Conservation (phyloP, 2,329 filamentous ascomycete genomes). For the Arthroderma sp. region DNA sequence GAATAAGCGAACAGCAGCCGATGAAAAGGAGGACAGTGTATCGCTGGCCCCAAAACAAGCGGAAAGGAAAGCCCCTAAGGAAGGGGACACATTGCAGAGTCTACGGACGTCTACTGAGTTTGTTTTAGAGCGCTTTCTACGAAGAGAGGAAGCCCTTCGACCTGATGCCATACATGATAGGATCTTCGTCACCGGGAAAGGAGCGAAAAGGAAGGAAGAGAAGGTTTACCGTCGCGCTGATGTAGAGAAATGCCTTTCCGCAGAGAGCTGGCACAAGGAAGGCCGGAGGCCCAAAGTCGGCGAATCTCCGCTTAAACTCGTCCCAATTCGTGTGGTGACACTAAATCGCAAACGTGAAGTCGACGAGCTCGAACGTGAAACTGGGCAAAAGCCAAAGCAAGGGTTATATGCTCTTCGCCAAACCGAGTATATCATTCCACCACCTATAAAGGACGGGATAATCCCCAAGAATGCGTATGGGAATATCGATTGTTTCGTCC, state of each 20-base stretch:
- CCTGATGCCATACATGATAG: slow-evolving; percentile 56
- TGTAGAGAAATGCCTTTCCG: slow-evolving; percentile 72
- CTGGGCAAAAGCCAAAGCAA: slow-evolving; percentile 72
- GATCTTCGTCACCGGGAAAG: slow-evolving; percentile 63
- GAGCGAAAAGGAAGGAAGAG: slow-evolving; percentile 58
- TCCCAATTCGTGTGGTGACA: slow-evolving; percentile 84
- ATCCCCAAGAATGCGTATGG: slow-evolving; percentile 93
- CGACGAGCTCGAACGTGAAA: slow-evolving; percentile 66
- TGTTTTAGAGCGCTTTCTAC: slow-evolving; percentile 71
- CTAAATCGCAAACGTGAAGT: slow-evolving; percentile 77
- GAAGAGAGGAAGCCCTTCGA: slow-evolving; percentile 77
- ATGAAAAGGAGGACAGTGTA: slow-evolving; percentile 64
- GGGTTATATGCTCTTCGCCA: slow-evolving; percentile 73
- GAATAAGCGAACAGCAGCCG: slow-evolving; percentile 49
- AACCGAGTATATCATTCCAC: slow-evolving; percentile 90
- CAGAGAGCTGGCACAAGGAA: slow-evolving; percentile 97
- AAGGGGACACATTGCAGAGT: slow-evolving; percentile 71
- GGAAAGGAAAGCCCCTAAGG: slow-evolving; percentile 60
- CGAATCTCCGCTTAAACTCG: slow-evolving; percentile 65
- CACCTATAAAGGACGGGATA: slow-evolving; percentile 66
- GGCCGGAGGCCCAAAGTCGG: slow-evolving; percentile 62
- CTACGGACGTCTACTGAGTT: slow-evolving; percentile 80
- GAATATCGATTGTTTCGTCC: slow-evolving; percentile 91
- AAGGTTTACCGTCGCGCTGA: slow-evolving; percentile 70
- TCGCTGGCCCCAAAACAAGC: slow-evolving; percentile 62